These are phyloP conservation scores for Tulasnella sp. DNA, from an alignment of 768 basidiomycete species.

Conservation along the genomic window DNA sequence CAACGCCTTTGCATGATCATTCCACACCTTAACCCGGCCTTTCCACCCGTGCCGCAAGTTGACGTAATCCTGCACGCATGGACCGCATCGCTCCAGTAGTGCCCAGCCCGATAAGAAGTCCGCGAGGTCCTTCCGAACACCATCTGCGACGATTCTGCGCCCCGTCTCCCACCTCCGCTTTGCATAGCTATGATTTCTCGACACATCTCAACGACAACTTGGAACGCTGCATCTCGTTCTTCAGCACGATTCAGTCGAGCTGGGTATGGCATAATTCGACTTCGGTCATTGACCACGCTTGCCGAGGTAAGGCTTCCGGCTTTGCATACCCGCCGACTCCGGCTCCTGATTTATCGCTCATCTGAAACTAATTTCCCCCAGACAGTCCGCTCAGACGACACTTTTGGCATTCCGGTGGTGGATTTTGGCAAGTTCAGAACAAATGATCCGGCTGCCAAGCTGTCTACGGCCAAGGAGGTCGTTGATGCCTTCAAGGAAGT, in stretches of 20 bases:
- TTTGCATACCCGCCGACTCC: background rate
- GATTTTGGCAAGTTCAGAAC: constrained; percentile 73
- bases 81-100: background rate
- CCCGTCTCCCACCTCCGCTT: background rate
- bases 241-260: background rate
- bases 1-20: background rate
- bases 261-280: background rate
- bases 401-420: constrained; percentile 69
- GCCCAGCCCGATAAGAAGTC: background rate
- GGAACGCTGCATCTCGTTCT: background rate
- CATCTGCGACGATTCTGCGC: background rate
- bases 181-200: background rate
- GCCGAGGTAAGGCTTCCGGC: constrained; percentile 33
- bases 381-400: constrained; percentile 41
- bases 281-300: constrained; percentile 30
- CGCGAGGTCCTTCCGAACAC: constrained; percentile 5
- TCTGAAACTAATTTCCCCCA: background rate
- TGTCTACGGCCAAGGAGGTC: constrained; percentile 60
- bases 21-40: background rate
- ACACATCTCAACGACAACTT: background rate
- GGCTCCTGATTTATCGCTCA: background rate
- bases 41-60: background rate
- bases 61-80: background rate
- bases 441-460: constrained; percentile 48
- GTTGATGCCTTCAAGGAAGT: constrained; percentile 70